Percentiles rank a stretch among this genome's conserved stretches.
Conservation (phyloP, 1,139 yeast species). For the Geotrichum restrictum region DNA sequence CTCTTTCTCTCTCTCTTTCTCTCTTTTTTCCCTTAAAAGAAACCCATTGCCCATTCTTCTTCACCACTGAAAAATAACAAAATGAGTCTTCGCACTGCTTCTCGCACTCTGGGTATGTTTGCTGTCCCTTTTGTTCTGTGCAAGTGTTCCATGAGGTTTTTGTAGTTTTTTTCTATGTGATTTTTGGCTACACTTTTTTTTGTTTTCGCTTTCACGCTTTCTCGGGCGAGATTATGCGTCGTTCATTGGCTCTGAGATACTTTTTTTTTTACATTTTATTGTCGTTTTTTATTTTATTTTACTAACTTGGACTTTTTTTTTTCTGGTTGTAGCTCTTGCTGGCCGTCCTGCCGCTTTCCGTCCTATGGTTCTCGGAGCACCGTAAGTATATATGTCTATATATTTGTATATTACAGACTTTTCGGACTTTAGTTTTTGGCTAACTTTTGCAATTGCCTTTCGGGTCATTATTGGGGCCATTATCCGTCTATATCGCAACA, state of each 20-base stretch:
- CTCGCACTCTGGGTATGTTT: conserved; percentile 30
- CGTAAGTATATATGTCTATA: conserved; percentile 21
- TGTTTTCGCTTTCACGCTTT: too few relatives aligned
- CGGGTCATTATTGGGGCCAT: not conserved
- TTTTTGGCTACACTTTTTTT: too few relatives aligned
- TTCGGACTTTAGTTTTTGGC: too few relatives aligned
- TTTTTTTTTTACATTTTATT: not conserved
- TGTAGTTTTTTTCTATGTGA: too few relatives aligned
- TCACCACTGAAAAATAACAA: too few relatives aligned
- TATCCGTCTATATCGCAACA: not conserved
- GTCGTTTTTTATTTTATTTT: not conserved
- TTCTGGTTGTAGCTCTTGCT: conserved; percentile 15
- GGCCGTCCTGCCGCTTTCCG: conserved; percentile 25
- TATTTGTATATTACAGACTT: too few relatives aligned
- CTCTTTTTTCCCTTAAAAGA: too few relatives aligned
- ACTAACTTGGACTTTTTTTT: too few relatives aligned
- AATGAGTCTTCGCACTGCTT: conserved; percentile 34
- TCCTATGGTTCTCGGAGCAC: conserved; percentile 27
- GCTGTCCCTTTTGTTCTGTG: not conserved
- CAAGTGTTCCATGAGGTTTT: too few relatives aligned
- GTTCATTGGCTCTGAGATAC: too few relatives aligned
- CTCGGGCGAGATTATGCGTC: too few relatives aligned
- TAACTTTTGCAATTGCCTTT: not conserved
- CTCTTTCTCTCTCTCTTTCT: too few relatives aligned
- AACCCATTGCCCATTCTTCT: not conserved